Conservation (phyloP, 169 alveolate species). For the Plasmodium ovale region DNA sequence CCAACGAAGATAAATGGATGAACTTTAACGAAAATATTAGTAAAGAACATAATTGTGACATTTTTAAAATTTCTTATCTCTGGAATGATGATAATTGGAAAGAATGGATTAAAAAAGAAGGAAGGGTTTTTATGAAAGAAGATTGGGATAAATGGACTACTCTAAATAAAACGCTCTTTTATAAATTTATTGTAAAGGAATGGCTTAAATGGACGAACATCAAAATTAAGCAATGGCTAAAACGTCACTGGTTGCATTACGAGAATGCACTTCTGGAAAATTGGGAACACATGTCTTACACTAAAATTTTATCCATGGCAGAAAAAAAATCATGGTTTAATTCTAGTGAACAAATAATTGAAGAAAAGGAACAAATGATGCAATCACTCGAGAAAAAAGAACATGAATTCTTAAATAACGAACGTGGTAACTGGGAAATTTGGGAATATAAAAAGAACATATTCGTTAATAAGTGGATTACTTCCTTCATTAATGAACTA, state of each 20-base stretch:
- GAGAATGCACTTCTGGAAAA: conserved; percentile 3
- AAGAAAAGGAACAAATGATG: not conserved
- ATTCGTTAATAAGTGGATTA: conserved; percentile 5
- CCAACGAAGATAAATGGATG: conserved; percentile 15
- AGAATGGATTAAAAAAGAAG: conserved; percentile 20
- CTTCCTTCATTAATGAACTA: not conserved
- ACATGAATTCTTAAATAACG: not conserved
- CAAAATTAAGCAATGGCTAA: conserved; percentile 26
- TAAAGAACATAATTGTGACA: conserved; percentile 7
- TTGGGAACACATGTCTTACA: conserved; percentile 12
- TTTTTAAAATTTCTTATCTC: not conserved
- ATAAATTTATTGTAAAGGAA: conserved; percentile 15
- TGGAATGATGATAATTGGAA: conserved; percentile 7
- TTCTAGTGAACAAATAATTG: conserved; percentile 1
- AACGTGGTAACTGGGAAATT: not conserved
- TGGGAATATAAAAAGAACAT: conserved; percentile 13
- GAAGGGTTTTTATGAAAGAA: conserved; percentile 4
- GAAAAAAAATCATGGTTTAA: conserved; percentile 21
- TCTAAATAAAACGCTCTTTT: not conserved
- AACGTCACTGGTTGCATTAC: conserved; percentile 6
- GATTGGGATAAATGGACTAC: conserved; percentile 22
- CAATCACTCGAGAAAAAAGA: conserved; percentile 9
- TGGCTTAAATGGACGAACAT: conserved; percentile 22
- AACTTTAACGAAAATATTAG: not conserved
- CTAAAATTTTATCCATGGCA: conserved; percentile 18